phyloP scores from a whole-genome alignment of 2,329 filamentous ascomycete species.

The Fusarium protoensiforme region DNA sequence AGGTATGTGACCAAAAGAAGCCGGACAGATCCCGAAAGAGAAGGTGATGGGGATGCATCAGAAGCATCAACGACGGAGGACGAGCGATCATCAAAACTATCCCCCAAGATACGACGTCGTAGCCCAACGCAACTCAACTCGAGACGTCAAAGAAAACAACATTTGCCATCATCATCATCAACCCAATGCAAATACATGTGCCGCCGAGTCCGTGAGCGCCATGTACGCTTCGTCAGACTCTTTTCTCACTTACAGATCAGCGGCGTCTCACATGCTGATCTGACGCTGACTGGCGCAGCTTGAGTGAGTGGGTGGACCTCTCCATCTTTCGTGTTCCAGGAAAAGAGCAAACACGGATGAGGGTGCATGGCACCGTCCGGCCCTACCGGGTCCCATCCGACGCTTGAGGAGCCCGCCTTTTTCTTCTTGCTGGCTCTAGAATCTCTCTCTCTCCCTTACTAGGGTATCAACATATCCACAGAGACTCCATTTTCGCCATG shows the following conservation, averaged over 20 bases:
- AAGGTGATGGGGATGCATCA: neutral
- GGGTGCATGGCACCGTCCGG: conserved; percentile 11
- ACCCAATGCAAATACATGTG: neutral
- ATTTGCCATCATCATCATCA: neutral
- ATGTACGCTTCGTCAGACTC: conserved; percentile 21
- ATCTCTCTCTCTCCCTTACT: neutral
- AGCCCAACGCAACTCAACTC: neutral
- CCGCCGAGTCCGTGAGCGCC: neutral
- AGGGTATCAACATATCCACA: conserved; percentile 19
- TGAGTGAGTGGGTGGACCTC: neutral
- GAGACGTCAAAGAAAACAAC: neutral
- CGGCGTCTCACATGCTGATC: conserved; percentile 11
- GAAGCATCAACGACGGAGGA: neutral
- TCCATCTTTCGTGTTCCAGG: conserved; percentile 23
- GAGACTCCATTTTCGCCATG: conserved; percentile 20
- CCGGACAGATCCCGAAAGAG: neutral
- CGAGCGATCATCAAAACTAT: neutral
- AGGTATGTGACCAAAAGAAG: conserved; percentile 21
- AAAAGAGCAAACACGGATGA: conserved; percentile 25
- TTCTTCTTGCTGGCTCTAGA: conserved; percentile 28
- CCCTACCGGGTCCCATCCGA: conserved; percentile 28
- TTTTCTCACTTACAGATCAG: conserved; percentile 17
- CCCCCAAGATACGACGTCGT: neutral
- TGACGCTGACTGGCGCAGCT: conserved; percentile 27
- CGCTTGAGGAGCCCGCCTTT: conserved; percentile 12